phyloP scores from a whole-genome alignment of 371 early-diverging fungal species.

The Mucor saturninus region DNA sequence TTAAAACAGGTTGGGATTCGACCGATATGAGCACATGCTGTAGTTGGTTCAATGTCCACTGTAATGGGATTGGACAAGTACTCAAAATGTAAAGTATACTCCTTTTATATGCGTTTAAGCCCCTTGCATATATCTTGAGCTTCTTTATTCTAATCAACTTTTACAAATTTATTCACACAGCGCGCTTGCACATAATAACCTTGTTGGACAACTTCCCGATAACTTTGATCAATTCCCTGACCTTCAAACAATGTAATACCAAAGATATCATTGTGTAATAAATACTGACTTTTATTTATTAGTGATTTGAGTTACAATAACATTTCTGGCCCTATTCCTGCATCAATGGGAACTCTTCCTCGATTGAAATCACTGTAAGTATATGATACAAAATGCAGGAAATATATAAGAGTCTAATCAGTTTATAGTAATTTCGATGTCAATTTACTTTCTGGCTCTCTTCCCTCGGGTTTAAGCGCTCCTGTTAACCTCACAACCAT shows the following conservation, averaged over 20 bases:
- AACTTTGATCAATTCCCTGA: conserved; percentile 44
- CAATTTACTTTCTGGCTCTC: conserved; percentile 36
- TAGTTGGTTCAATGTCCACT: conserved; percentile 46
- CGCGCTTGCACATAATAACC: conserved; percentile 49
- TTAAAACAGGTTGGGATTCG: conserved; percentile 46
- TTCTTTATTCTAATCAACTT: conserved; percentile 5
- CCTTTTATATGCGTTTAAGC: not conserved
- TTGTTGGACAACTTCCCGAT: conserved; percentile 54
- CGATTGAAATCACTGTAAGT: conserved; percentile 34
- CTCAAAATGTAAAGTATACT: conserved; percentile 39
- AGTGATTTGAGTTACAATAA: conserved; percentile 59
- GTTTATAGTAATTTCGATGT: conserved; percentile 44
- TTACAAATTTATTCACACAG: conserved; percentile 20
- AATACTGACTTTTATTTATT: conserved; percentile 7
- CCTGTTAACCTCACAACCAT: conserved; percentile 36
- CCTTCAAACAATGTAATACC: conserved; percentile 48
- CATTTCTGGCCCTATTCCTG: conserved; percentile 51
- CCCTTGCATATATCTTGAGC: conserved; percentile 12
- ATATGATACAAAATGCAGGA: not conserved
- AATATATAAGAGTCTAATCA: not conserved
- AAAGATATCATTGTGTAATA: not conserved
- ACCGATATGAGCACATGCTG: conserved; percentile 50
- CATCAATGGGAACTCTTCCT: conserved; percentile 32
- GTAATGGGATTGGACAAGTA: conserved; percentile 40
- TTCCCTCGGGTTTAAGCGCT: conserved; percentile 31